Conservation (phyloP, 2,329 filamentous ascomycete genomes). For the Rutstroemia sydowiana region DNA sequence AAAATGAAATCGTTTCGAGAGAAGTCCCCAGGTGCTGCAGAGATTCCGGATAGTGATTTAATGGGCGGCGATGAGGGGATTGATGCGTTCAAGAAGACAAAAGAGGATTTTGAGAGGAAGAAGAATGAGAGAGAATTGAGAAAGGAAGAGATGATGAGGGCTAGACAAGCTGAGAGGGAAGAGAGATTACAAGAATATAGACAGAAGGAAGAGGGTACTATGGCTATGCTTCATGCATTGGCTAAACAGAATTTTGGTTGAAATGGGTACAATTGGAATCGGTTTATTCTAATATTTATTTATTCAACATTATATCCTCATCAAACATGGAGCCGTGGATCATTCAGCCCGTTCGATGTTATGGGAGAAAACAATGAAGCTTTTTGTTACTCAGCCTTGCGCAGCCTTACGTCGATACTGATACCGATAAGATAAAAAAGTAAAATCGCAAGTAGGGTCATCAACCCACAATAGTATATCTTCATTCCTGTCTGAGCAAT, state of each 20-base stretch:
- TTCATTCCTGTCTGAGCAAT: no score
- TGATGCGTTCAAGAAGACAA: constrained; percentile 62
- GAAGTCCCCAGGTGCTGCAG: constrained; percentile 54
- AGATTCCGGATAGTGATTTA: constrained; percentile 65
- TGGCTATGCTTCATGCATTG: constrained; percentile 71
- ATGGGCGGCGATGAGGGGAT: constrained; percentile 63
- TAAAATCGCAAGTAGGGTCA: no score
- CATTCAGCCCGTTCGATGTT: no score
- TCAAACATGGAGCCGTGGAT: no score
- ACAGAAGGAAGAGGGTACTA: constrained; percentile 75
- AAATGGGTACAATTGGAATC: no score
- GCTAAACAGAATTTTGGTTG: constrained; percentile 71
- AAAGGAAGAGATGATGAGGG: constrained; percentile 72
- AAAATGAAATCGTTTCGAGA: constrained; percentile 68
- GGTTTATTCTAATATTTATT: no score
- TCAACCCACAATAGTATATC: no score
- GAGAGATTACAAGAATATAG: constrained; percentile 63
- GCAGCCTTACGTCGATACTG: not conserved
- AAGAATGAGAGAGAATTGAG: constrained; percentile 80
- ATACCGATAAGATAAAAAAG: constrained; percentile 1
- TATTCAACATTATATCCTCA: no score
- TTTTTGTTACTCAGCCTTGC: not conserved
- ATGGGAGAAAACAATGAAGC: not conserved
- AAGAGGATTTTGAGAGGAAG: constrained; percentile 58
- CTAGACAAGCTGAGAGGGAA: constrained; percentile 71